phyloP scores from a whole-genome alignment of 2,329 filamentous ascomycete genomes.

The Simplicillium sp. region DNA sequence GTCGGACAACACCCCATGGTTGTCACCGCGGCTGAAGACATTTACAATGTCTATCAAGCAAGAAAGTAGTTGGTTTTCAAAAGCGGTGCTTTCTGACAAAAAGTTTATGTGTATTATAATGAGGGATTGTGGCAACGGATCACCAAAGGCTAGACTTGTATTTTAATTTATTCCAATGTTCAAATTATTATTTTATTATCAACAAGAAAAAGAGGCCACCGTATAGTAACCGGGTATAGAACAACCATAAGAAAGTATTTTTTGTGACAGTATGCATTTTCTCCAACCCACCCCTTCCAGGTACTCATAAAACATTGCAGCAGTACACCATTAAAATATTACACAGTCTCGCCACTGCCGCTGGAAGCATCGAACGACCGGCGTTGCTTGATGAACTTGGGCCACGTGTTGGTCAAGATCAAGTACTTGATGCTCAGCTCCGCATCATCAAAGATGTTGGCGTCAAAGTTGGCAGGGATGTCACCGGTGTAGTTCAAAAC shows the following conservation, averaged over 20 bases:
- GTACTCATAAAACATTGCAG: background rate
- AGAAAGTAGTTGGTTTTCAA: background rate
- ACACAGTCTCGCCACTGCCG: conserved; percentile 5
- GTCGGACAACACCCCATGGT: conserved; percentile 1
- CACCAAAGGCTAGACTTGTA: too few relatives aligned
- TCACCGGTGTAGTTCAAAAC: conserved; percentile 27
- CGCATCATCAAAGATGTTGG: conserved; percentile 48
- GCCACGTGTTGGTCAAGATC: conserved; percentile 62
- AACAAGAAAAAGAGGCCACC: background rate
- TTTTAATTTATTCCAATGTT: background rate
- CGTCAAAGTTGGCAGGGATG: conserved; percentile 41
- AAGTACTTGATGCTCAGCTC: conserved; percentile 56
- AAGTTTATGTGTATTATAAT: background rate
- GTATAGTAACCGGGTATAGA: background rate
- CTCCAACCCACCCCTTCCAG: background rate
- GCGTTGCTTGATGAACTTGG: conserved; percentile 42
- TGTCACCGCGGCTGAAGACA: background rate
- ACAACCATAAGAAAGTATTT: background rate
- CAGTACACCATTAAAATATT: background rate
- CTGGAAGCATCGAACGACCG: conserved; percentile 14
- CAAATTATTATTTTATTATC: background rate
- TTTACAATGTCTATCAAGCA: background rate
- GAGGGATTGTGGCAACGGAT: background rate
- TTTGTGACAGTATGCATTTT: background rate
- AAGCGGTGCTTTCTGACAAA: too few relatives aligned